A percentile compares a stretch with the other conserved stretches of the same genome.
phyloP scores from a whole-genome alignment of 352 stramenopile species.

The Phytophthora meadii region DNA sequence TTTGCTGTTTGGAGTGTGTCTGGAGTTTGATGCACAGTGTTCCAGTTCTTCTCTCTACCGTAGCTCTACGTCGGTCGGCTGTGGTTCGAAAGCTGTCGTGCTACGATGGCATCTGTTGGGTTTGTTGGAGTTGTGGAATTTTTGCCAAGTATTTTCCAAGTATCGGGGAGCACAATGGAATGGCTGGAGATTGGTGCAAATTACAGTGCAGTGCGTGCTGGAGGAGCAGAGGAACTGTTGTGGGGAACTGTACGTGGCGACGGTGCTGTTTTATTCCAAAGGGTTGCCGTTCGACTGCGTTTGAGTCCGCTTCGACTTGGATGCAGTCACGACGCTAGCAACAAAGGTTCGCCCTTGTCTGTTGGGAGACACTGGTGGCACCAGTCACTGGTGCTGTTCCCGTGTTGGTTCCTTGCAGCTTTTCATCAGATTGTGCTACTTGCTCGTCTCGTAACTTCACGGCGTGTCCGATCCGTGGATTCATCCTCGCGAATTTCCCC shows the following conservation, averaged over 20 bases:
- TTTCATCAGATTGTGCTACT: constrained; percentile 20
- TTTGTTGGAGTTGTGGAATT: constrained; percentile 6
- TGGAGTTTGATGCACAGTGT: constrained; percentile 14
- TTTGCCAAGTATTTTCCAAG: constrained; percentile 24
- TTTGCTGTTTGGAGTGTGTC: constrained; percentile 27
- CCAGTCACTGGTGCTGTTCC: constrained; percentile 8
- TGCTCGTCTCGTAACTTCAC: constrained; percentile 11
- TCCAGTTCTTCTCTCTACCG: constrained; percentile 19
- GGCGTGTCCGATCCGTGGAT: constrained; percentile 28
- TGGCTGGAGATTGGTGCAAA: constrained; percentile 7
- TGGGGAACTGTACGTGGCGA: constrained; percentile 7
- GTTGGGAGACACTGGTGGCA: constrained; percentile 27
- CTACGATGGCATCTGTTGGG: constrained; percentile 5
- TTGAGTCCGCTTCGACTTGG: constrained; percentile 20
- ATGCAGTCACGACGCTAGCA: constrained; percentile 54
- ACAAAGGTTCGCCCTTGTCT: constrained; percentile 79
- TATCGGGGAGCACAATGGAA: constrained; percentile 23
- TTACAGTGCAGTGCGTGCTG: constrained; percentile 29
- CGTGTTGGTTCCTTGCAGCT: constrained; percentile 12
- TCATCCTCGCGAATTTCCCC: constrained; percentile 24
- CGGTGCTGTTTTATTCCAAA: constrained; percentile 15
- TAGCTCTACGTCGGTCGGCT: constrained; percentile 15
- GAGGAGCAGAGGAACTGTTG: constrained; percentile 22
- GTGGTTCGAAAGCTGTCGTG: constrained; percentile 3
- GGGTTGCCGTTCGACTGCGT: constrained; percentile 44